phyloP scores from a whole-genome alignment of 2,329 filamentous ascomycete species.

The Leptodontidium sp. region DNA sequence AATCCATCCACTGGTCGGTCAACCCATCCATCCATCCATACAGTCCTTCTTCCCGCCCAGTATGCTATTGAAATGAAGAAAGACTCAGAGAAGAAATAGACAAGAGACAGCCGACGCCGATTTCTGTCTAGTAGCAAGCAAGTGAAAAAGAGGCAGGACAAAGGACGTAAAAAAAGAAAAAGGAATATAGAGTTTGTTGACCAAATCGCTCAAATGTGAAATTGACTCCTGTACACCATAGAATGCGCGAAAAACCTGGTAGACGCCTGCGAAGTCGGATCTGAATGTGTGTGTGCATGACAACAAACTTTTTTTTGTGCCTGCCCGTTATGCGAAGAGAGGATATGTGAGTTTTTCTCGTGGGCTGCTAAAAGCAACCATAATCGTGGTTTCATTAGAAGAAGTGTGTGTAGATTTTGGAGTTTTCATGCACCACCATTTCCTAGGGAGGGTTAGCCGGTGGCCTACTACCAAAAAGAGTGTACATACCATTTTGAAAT shows the following conservation, averaged over 20 bases:
- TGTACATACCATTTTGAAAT: slow-evolving; percentile 91
- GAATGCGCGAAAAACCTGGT: slow-evolving; percentile 45
- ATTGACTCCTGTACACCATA: slow-evolving; percentile 46
- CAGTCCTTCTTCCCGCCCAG: slow-evolving; percentile 19
- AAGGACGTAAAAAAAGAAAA: slow-evolving; percentile 34
- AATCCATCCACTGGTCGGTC: slow-evolving; percentile 1
- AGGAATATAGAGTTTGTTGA: slow-evolving; percentile 39
- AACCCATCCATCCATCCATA: slow-evolving; percentile 27
- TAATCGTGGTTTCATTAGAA: slow-evolving; percentile 72
- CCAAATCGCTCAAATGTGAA: slow-evolving; percentile 48
- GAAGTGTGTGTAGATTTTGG: slow-evolving; percentile 99
- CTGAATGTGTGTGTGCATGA: slow-evolving; percentile 40
- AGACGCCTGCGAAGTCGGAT: slow-evolving; percentile 41
- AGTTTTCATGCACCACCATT: slow-evolving; percentile 99
- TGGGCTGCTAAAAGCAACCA: slow-evolving; percentile 38
- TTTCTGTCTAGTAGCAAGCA: slow-evolving; percentile 40
- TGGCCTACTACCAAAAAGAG: no score
- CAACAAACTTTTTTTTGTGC: slow-evolving; percentile 39
- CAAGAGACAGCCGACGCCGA: slow-evolving; percentile 41
- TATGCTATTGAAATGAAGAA: slow-evolving; percentile 30
- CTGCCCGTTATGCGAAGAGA: slow-evolving; percentile 37
- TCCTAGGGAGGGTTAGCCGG: slow-evolving; percentile 70
- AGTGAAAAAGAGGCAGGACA: not conserved
- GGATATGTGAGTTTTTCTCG: slow-evolving; percentile 37
- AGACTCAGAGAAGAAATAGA: not conserved